Evolutionary conservation across 495 filamentous ascomycete genomes (phyloP).

Genomic region (Talaromyces trachyspermus): DNA sequence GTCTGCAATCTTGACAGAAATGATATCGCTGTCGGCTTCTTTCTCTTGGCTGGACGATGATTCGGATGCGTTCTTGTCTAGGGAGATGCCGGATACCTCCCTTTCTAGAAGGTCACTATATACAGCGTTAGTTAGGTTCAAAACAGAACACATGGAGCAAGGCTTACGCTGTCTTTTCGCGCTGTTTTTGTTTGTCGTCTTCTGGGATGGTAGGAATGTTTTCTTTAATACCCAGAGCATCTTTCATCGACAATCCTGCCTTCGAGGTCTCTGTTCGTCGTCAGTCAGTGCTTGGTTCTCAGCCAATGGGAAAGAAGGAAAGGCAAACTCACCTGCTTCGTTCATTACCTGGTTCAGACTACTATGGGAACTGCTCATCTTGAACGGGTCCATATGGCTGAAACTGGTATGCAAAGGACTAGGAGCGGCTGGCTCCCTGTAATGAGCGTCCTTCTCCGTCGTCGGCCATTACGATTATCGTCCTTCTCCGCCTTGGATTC

Average conservation of each 20-base stretch:
- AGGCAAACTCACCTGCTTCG: constrained; percentile 53
- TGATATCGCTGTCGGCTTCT: constrained; percentile 60
- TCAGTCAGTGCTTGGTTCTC: background rate
- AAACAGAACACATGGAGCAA: background rate
- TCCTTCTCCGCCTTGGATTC: constrained; percentile 66
- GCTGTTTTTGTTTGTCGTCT: constrained; percentile 70
- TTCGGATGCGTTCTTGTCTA: constrained; percentile 61
- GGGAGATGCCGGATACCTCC: constrained; percentile 90
- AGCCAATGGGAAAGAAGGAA: background rate
- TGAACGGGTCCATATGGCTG: constrained; percentile 60
- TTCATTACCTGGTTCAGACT: constrained; percentile 79
- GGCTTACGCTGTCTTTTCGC: constrained; percentile 90
- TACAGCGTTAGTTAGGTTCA: constrained; percentile 6
- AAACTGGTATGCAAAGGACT: constrained; percentile 92
- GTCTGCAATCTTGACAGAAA: constrained; percentile 98
- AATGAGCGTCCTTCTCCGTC: constrained; percentile 86
- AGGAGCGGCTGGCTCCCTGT: constrained; percentile 92
- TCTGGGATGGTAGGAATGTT: constrained; percentile 27
- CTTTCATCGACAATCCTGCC: constrained; percentile 48
- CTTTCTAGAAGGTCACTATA: constrained; percentile 77
- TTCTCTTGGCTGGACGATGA: constrained; percentile 23
- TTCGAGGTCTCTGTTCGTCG: constrained; percentile 15
- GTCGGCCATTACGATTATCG: constrained; percentile 87
- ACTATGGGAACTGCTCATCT: constrained; percentile 64
- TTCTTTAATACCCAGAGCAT: constrained; percentile 53